Evolutionary conservation across 2,329 filamentous ascomycete genomes (phyloP), one percentile per base, ranked within the genome.

Genomic region (Colletotrichum sp.): DNA sequence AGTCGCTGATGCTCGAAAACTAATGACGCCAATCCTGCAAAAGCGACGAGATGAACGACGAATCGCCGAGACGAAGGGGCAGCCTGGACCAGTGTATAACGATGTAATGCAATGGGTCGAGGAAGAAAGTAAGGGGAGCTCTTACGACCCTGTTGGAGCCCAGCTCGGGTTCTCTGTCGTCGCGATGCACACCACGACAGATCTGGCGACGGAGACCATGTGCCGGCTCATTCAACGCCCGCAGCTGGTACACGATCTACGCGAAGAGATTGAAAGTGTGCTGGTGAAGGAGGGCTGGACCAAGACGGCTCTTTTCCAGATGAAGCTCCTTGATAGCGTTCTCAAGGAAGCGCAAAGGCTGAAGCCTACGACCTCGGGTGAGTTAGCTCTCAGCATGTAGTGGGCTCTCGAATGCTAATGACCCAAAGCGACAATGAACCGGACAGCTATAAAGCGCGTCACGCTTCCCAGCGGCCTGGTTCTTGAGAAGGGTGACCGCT

Each of bases 381-480:
- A 28, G 59, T 34, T 59, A 3, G 3, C 24, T 59, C 55, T 3
- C 4, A 24, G 24, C 5, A 16, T 16, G 55, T 8, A 59, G 2
- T 7, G 3, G 3, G 2, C 2, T 28, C 0, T 28, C 3, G 0
- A 6, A 28, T 62, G 2, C 18, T 34, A 1, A 62, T 3, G 32
- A 5, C 18, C 12, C 18, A 32, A 36, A 36, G 59, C 28, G 0
- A 34, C 59, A 8, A 62, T 62, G 59, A 34, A 62, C 12, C 24
- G 28, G 18, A 62, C 18, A 8, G 59, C 59, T 0, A 62, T 26
- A 8, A 28, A 13, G 18, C 55, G 55, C 24, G 55, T 59, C 15
- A 59, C 15, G 1, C 26, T 62, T 13, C 59, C 59, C 28, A 30
- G 59, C 7, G 59, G 59, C 28, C 28, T 62, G 16, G 59, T 62